A percentile compares a stretch with the other conserved stretches of the same genome.
phyloP scores from a whole-genome alignment of 306 rosid genomes.

The Coriaria nepalensis region DNA sequence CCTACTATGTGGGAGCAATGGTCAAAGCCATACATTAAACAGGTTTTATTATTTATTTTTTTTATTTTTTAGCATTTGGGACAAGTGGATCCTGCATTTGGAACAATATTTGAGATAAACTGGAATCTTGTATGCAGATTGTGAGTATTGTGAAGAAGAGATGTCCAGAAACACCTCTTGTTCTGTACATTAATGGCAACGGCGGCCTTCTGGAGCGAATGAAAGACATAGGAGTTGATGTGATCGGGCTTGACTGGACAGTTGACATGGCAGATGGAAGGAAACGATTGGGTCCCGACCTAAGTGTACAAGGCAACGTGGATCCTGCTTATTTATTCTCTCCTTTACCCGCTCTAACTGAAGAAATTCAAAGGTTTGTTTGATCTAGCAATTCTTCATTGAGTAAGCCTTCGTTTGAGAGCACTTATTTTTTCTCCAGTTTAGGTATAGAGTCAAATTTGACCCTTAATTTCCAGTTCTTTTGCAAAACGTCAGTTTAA shows the following conservation, averaged over 20 bases:
- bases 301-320: conserved; percentile 89
- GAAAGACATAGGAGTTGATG: conserved; percentile 80
- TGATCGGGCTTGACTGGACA: conserved; percentile 94
- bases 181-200: conserved; percentile 88
- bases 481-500: too few species aligned
- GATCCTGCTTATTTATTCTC: conserved; percentile 88
- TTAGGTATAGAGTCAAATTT: too few species aligned
- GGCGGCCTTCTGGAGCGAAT: conserved; percentile 96
- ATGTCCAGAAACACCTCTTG: conserved; percentile 73
- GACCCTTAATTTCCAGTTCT: conserved; percentile 6
- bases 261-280: conserved; percentile 97
- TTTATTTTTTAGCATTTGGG: too few species aligned
- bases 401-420: background rate
- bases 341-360: conserved; percentile 61
- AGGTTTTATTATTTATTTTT: too few species aligned
- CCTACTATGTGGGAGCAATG: conserved; percentile 92
- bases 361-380: conserved; percentile 90
- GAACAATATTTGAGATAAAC: too few species aligned
- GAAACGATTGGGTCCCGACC: conserved; percentile 59
- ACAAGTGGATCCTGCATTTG: too few species aligned
- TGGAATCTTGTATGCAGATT: conserved; percentile 32
- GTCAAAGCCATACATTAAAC: conserved; percentile 90
- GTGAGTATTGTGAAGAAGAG: conserved; percentile 50
- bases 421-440: too few species aligned
- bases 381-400: background rate